Evolutionary conservation across 208 protist species (phyloP).

Genomic region (Leishmania turanica): DNA sequence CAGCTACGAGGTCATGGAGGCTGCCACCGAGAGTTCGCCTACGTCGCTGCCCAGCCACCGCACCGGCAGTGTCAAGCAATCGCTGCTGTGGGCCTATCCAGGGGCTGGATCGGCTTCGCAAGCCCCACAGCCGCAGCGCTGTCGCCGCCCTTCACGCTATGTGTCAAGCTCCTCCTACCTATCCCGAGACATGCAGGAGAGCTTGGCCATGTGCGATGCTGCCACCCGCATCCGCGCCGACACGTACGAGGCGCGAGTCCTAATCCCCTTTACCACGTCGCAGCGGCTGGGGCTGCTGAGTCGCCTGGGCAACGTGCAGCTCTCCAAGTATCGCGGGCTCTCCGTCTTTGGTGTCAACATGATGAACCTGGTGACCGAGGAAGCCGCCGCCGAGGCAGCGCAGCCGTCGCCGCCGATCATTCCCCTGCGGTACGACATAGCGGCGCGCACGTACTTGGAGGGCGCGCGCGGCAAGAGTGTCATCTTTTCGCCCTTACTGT

Average conservation of each 20-base stretch:
- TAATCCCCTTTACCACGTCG: conserved; percentile 70
- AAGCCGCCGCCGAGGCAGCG: conserved; percentile 35
- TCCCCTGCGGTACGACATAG: conserved; percentile 51
- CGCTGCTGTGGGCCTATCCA: neutral
- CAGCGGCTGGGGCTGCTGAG: conserved; percentile 62
- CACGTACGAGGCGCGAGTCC: conserved; percentile 38
- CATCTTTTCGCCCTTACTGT: conserved; percentile 11
- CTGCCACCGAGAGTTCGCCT: neutral
- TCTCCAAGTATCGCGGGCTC: conserved; percentile 56
- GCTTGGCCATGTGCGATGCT: conserved; percentile 37
- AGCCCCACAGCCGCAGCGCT: neutral
- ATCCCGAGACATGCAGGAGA: conserved; percentile 25
- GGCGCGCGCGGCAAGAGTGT: conserved; percentile 34
- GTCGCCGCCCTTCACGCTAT: conserved; percentile 1
- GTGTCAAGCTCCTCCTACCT: conserved; percentile 28
- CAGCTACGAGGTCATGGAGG: neutral
- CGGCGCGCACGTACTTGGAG: conserved; percentile 40
- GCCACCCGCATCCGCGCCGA: conserved; percentile 23
- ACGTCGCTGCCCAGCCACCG: neutral
- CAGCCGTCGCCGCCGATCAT: conserved; percentile 47
- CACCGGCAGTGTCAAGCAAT: conserved; percentile 1
- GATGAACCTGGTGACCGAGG: conserved; percentile 65
- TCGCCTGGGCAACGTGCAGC: conserved; percentile 45
- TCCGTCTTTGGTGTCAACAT: conserved; percentile 59
- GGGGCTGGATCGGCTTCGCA: neutral